Evolutionary conservation across 306 rosid species (phyloP).

Genomic region (Herpetospermum pedunculosum): DNA sequence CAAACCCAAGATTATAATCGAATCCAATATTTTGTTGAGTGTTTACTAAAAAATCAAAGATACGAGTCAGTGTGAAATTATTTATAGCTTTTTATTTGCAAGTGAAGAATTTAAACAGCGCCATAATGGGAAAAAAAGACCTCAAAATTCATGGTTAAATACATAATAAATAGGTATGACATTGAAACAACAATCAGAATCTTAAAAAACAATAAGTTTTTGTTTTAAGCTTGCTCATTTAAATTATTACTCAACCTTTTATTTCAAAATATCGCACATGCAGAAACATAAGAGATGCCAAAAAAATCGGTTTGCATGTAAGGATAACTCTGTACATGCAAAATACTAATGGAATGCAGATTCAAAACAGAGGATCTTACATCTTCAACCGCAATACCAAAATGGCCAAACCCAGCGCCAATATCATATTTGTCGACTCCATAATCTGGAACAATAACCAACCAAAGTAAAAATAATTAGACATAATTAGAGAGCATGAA

Average conservation of each 20-base stretch:
- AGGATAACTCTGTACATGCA: neutral
- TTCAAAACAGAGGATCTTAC: conserved; percentile 29
- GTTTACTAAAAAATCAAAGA: neutral
- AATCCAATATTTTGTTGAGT: neutral
- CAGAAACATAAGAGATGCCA: neutral
- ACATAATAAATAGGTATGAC: neutral
- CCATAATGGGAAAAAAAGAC: neutral
- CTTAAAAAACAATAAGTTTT: neutral
- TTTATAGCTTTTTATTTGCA: neutral
- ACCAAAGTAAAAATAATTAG: conserved; percentile 1
- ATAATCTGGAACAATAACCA: conserved; percentile 48
- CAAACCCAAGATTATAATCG: neutral
- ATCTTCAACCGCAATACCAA: conserved; percentile 88
- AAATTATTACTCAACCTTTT: neutral
- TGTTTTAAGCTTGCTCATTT: neutral
- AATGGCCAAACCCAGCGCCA: conserved; percentile 73
- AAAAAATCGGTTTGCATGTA: neutral
- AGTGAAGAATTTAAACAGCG: neutral
- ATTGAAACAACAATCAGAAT: neutral
- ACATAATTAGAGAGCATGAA: neutral
- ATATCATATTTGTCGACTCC: conserved; percentile 73
- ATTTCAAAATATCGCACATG: neutral
- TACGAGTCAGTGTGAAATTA: neutral
- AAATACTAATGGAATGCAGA: neutral
- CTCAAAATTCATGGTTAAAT: neutral